A percentile compares a stretch with the other conserved stretches of the same genome.
These are phyloP conservation scores for Blastocystis sp. DNA, from an alignment of 352 stramenopile genomes.

Conservation along the genomic window DNA sequence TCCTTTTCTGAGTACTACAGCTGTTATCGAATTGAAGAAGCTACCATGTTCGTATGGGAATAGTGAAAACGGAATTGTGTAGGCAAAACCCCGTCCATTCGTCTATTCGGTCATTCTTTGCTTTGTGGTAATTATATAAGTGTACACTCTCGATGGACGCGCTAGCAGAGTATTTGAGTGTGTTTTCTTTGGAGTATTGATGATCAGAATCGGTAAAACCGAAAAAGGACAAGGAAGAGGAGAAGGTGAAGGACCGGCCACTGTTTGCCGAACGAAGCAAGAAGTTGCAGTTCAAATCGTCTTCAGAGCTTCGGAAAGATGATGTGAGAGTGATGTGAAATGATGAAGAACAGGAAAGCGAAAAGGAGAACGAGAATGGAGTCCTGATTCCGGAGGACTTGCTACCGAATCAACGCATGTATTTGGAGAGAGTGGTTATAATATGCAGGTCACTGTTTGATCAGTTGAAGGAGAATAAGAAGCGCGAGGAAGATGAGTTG, in stretches of 20 bases:
- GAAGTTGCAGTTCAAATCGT: not conserved
- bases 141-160: not conserved
- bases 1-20: conserved; percentile 9
- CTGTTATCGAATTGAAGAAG: not conserved
- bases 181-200: not conserved
- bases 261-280: not conserved
- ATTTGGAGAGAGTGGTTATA: not conserved
- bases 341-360: not conserved
- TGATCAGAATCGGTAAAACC: not conserved
- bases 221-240: not conserved
- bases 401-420: not conserved
- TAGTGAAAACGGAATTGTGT: not conserved
- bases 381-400: not conserved
- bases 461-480: conserved; percentile 17
- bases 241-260: not conserved
- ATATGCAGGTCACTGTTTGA: conserved; percentile 15
- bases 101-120: no score
- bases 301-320: not conserved
- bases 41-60: not conserved
- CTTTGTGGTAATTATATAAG: no score
- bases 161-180: not conserved
- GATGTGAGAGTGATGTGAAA: not conserved
- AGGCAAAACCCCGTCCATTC: no score
- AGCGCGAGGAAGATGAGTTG: conserved; percentile 25
- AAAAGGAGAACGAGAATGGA: not conserved